phyloP scores from a whole-genome alignment of 164 flowering plant species.

The Tetrastigma voinierianum region DNA sequence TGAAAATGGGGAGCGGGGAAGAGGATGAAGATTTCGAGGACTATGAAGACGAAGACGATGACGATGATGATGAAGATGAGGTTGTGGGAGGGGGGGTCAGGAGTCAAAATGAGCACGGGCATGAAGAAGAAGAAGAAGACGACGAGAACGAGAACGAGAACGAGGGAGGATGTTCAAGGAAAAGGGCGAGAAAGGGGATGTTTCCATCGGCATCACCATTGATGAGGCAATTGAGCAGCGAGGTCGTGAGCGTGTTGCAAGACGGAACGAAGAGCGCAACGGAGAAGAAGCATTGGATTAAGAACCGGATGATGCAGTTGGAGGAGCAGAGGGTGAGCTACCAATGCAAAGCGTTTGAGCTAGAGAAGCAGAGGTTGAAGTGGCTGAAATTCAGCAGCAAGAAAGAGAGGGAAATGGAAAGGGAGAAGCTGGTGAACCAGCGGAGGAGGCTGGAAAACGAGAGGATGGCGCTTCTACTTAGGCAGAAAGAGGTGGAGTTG shows the following conservation, averaged over 20 bases:
- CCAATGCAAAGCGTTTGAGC: conserved; percentile 59
- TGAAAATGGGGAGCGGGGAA: conserved; percentile 17
- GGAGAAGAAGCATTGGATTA: conserved; percentile 85
- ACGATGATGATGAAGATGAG: conserved; percentile 27
- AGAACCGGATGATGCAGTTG: conserved; percentile 39
- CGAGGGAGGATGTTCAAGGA: conserved; percentile 16
- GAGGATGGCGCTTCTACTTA: conserved; percentile 68
- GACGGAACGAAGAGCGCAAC: conserved; percentile 49
- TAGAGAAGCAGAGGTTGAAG: conserved; percentile 81
- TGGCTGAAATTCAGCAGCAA: conserved; percentile 79
- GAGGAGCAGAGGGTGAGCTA: conserved; percentile 69
- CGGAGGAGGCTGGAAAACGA: conserved; percentile 67
- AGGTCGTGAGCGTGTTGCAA: conserved; percentile 44
- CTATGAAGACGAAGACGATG: conserved; percentile 34
- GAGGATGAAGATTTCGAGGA: conserved; percentile 44
- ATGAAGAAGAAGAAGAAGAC: conserved; percentile 26
- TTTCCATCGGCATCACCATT: conserved; percentile 13
- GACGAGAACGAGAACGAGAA: no score
- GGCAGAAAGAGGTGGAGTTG: conserved; percentile 75
- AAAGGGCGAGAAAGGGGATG: conserved; percentile 27
- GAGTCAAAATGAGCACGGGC: conserved; percentile 14
- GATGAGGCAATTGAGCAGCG: conserved; percentile 42
- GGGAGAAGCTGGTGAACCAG: conserved; percentile 68
- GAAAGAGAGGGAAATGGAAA: conserved; percentile 96
- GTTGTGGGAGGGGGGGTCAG: conserved; percentile 16